Evolutionary conservation across 306 rosid species (phyloP).

Genomic region (Acacia crassicarpa): DNA sequence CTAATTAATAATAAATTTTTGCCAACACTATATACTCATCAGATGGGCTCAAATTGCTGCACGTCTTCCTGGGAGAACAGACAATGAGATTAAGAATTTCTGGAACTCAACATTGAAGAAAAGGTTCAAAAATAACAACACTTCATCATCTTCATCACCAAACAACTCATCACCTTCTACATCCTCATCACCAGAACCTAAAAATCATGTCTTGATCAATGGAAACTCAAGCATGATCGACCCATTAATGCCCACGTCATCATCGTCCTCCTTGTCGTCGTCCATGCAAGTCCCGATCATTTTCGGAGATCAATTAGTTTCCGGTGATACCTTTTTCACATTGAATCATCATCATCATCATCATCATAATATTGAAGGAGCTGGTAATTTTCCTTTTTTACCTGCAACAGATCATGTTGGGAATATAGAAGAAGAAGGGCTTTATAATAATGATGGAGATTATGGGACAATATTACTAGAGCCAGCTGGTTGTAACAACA

Average conservation of each 20-base stretch:
- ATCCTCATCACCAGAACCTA: constrained; percentile 11
- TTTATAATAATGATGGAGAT: constrained; percentile 40
- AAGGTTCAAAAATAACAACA: constrained; percentile 50
- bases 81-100: constrained; percentile 92
- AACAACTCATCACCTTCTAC: constrained; percentile 48
- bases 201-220: constrained; percentile 31
- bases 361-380: constrained; percentile 12
- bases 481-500: constrained; percentile 22
- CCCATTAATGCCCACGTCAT: constrained; percentile 45
- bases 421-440: constrained; percentile 24
- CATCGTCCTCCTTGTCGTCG: constrained; percentile 52
- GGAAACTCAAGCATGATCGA: constrained; percentile 17
- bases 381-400: constrained; percentile 33
- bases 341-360: constrained; percentile 35
- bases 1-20: not conserved
- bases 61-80: constrained; percentile 93
- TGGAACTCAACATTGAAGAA: constrained; percentile 91
- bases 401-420: constrained; percentile 41
- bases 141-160: constrained; percentile 43
- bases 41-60: constrained; percentile 99
- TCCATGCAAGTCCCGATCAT: constrained; percentile 36
- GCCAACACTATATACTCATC: constrained; percentile 23
- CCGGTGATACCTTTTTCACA: constrained; percentile 44
- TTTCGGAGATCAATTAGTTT: constrained; percentile 28
- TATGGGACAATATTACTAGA: constrained; percentile 44